Evolutionary conservation across 2,329 filamentous ascomycete species (phyloP), one percentile per base, ranked within the genome.

Genomic region (Diaporthe citrichinensis): DNA sequence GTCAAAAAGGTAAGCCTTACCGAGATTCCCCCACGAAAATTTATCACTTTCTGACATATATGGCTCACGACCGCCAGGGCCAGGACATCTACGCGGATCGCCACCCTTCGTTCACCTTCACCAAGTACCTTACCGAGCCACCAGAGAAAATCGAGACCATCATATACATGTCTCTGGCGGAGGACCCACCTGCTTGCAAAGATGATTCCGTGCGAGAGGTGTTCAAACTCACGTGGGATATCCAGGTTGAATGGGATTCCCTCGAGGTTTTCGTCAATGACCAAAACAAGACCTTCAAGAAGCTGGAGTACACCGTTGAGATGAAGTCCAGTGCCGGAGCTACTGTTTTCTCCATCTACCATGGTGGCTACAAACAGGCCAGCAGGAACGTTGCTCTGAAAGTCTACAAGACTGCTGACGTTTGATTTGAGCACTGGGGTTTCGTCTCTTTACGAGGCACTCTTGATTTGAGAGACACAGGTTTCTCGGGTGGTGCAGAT

Each of bases 311-410:
- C 53, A 57, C 59, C 0, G 25, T 76, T 3, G 67, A 77, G 55
- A 79, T 80, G 78, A 74, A 58, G 0, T 77, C 72, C 65, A 61
- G n/a, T 10, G 77, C 72, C 0, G 76, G 77, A 3, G 72, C 72
- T 1, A 46, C 74, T 0, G 74, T 76, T 25, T 78, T 80, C 46
- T 68, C 74, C 2, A 59, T 80, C 12, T 73, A 78, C 8, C 76
- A 78, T 39, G 61, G 76, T 0, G 76, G 74, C 7, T 75, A 73
- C 34, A 71, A 76, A 5, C 74, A 76, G 25, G 78, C 76, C 0
- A 71, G 72, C 2, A 77, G 76, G 71, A 71, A 78, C 44, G 77
- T 79, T 7, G 36, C 62, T 1, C 71, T 79, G 4, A 74, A 80
- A 25, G 46, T 76, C 5, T 65, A 74, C 15, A 68, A 74, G 28